phyloP scores from a whole-genome alignment of 2,329 filamentous ascomycete species.

The Xylaria sp. region DNA sequence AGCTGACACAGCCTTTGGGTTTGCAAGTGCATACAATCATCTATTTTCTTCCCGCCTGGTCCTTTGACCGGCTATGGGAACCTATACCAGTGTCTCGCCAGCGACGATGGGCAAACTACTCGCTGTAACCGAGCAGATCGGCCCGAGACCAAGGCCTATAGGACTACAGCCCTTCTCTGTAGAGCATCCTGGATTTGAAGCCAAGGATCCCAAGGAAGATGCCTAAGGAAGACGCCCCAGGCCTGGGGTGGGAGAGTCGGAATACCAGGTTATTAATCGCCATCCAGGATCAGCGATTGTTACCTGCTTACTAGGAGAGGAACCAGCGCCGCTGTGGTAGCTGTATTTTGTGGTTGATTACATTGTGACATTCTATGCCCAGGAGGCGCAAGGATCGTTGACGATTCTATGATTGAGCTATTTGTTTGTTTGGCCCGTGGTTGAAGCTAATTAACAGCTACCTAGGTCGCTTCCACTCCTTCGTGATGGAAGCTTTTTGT shows the following conservation, averaged over 20 bases:
- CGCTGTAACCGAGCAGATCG: constrained; percentile 26
- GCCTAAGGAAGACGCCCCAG: constrained; percentile 17
- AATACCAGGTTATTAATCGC: constrained; percentile 22
- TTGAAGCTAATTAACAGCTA: constrained; percentile 23
- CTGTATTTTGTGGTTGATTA: constrained; percentile 28
- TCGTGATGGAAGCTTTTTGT: constrained; percentile 33
- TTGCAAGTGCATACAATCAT: constrained; percentile 46
- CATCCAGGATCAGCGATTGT: constrained; percentile 14
- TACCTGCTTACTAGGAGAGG: constrained; percentile 28
- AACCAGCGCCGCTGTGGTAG: constrained; percentile 36
- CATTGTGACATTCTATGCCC: constrained; percentile 29
- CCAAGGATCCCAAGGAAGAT: constrained; percentile 23
- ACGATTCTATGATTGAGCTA: constrained; percentile 21
- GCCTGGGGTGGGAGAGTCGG: constrained; percentile 19
- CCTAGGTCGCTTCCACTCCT: constrained; percentile 25
- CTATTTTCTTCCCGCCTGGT: constrained; percentile 13
- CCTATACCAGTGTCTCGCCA: constrained; percentile 25
- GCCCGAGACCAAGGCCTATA: constrained; percentile 20
- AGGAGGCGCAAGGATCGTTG: constrained; percentile 22
- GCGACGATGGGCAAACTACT: constrained; percentile 18
- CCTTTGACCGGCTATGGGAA: constrained; percentile 21
- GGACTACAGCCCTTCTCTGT: constrained; percentile 29
- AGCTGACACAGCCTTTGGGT: constrained; percentile 34
- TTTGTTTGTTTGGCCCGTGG: constrained; percentile 7
- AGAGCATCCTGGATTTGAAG: constrained; percentile 25